Conservation (phyloP, 2,329 filamentous ascomycete genomes). For the Xylariaceae sp. region DNA sequence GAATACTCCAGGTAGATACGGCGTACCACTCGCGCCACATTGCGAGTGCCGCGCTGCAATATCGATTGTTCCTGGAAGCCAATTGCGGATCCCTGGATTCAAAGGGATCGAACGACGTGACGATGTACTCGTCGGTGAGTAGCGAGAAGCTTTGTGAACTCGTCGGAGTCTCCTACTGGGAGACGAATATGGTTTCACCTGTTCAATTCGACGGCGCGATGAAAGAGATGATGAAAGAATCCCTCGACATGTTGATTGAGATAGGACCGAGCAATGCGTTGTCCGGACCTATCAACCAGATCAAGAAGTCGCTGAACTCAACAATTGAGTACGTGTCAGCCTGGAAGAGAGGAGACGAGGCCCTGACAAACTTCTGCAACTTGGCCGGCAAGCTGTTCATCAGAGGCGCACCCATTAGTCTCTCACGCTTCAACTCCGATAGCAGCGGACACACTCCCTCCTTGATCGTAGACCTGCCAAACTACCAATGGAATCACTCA, state of each 20-base stretch:
- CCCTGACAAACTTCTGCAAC: not conserved
- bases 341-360: conserved; percentile 3
- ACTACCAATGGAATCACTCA: not conserved
- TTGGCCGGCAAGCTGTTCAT: conserved; percentile 3
- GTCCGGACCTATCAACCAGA: conserved; percentile 4
- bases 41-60: too few species aligned
- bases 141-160: not conserved
- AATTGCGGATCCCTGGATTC: too few species aligned
- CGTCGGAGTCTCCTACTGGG: not conserved
- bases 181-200: conserved; percentile 1
- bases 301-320: not conserved
- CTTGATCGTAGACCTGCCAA: not conserved
- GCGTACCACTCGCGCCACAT: conserved; percentile 18
- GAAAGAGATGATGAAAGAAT: not conserved
- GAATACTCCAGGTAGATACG: conserved; percentile 8
- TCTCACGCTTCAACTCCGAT: conserved; percentile 4
- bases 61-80: too few species aligned
- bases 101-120: too few species aligned
- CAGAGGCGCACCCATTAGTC: not conserved
- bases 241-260: conserved; percentile 2
- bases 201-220: conserved; percentile 6
- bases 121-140: not conserved
- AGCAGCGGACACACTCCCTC: not conserved
- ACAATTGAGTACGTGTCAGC: not conserved
- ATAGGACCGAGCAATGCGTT: conserved; percentile 10